Percentiles rank a stretch among this genome's conserved stretches.
These are phyloP conservation scores for Suillus clintonianus DNA, from an alignment of 768 basidiomycete species.

Conservation along the genomic window DNA sequence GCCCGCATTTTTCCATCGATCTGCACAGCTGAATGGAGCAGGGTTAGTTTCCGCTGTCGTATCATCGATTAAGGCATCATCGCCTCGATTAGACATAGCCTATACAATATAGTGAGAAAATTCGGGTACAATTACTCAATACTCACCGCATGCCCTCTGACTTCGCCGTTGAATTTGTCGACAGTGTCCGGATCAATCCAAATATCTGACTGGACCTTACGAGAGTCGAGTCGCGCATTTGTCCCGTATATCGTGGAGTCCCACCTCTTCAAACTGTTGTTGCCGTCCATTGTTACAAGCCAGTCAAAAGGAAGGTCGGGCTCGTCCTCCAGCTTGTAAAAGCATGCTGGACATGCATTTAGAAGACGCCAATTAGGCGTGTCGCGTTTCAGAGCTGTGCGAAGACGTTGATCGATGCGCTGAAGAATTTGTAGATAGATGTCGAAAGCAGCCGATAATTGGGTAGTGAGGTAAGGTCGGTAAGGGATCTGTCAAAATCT, in stretches of 20 bases:
- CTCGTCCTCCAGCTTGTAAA: constrained; percentile 4
- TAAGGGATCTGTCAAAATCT: background rate
- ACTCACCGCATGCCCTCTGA: too few species aligned
- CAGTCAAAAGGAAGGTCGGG: background rate
- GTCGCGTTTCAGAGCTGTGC: constrained; percentile 8
- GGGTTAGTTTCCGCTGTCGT: too few species aligned
- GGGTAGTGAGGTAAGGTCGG: background rate
- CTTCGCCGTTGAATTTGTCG: background rate
- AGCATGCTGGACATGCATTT: constrained; percentile 11
- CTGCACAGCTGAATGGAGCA: background rate
- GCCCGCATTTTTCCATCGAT: background rate
- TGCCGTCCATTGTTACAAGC: background rate
- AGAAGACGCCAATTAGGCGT: constrained; percentile 11
- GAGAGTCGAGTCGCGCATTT: background rate
- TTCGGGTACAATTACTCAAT: background rate
- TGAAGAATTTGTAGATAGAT: constrained; percentile 8
- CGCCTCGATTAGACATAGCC: too few species aligned
- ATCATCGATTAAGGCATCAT: too few species aligned
- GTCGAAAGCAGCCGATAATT: constrained; percentile 7
- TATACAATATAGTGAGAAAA: too few species aligned
- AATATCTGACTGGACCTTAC: background rate
- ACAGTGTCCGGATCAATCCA: background rate
- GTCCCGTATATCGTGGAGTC: background rate
- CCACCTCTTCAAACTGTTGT: background rate
- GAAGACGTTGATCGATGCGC: constrained; percentile 2